phyloP scores from a whole-genome alignment of 768 basidiomycete species.

The Boletus reticulatus region DNA sequence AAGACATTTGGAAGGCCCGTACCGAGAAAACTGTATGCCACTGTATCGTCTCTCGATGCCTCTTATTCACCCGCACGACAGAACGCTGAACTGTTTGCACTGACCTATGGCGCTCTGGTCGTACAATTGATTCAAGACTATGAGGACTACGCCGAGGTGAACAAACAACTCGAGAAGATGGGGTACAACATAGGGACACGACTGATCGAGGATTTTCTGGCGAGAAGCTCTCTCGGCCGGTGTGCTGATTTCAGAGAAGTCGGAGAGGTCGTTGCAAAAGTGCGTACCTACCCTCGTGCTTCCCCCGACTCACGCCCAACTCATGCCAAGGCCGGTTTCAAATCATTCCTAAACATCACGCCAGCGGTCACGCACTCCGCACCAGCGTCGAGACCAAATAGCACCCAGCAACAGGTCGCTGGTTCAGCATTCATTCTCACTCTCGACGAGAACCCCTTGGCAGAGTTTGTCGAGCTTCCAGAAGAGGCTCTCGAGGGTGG shows the following conservation, averaged over 20 bases:
- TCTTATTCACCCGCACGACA: constrained; percentile 33
- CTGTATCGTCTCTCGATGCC: constrained; percentile 6
- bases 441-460: constrained; percentile 93
- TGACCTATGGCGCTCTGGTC: constrained; percentile 97
- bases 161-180: constrained; percentile 98
- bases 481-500: constrained; percentile 91
- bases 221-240: constrained; percentile 85
- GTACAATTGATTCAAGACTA: constrained; percentile 99
- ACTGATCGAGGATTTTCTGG: constrained; percentile 96
- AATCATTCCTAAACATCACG: constrained; percentile 92
- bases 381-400: constrained; percentile 48
- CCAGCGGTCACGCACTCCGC: constrained; percentile 75
- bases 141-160: constrained; percentile 93
- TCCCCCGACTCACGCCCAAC: not conserved
- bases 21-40: constrained; percentile 89
- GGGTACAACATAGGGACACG: constrained; percentile 97
- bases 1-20: constrained; percentile 93
- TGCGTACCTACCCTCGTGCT: constrained; percentile 30
- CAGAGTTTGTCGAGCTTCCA: constrained; percentile 96
- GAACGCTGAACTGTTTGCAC: constrained; percentile 96
- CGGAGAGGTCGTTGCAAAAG: constrained; percentile 94
- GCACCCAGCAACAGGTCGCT: constrained; percentile 37
- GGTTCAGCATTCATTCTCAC: constrained; percentile 77
- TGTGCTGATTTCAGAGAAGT: constrained; percentile 93
- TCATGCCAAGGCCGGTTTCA: constrained; percentile 83